These are phyloP conservation scores for Polychytrium aggregatum DNA, from an alignment of 192 early-diverging fungal genomes.

Conservation along the genomic window DNA sequence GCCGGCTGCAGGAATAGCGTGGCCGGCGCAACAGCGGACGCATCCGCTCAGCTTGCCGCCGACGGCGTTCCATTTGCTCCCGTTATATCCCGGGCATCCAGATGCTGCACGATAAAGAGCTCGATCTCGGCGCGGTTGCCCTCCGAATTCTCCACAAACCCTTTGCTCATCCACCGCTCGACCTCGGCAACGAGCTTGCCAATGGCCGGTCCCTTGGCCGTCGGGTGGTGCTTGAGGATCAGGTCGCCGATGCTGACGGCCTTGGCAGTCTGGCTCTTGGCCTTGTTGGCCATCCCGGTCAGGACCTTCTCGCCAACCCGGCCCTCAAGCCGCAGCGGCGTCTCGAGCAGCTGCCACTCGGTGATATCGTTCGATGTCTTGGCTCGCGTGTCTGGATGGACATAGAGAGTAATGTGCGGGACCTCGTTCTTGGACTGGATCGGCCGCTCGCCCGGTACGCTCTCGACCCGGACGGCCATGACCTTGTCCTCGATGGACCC, in stretches of 20 bases:
- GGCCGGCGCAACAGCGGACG: no score
- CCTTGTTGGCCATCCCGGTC: conserved; percentile 9
- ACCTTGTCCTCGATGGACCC: conserved; percentile 14
- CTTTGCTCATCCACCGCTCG: conserved; percentile 38
- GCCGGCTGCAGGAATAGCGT: no score
- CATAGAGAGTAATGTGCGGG: conserved; percentile 29
- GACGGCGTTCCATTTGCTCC: no score
- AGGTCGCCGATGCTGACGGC: conserved; percentile 29
- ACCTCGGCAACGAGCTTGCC: conserved; percentile 17
- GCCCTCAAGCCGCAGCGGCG: conserved; percentile 13
- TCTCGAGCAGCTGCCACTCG: conserved; percentile 16
- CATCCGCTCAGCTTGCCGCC: no score
- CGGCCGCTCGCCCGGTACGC: neutral
- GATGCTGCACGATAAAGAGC: conserved; percentile 25
- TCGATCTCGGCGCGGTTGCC: conserved; percentile 31
- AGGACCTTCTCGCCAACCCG: conserved; percentile 15
- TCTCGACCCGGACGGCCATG: conserved; percentile 22
- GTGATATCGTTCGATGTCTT: conserved; percentile 20
- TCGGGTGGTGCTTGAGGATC: conserved; percentile 29
- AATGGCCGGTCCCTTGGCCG: conserved; percentile 22
- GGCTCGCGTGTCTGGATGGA: conserved; percentile 8
- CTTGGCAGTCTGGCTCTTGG: neutral
- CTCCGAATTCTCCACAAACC: conserved; percentile 28
- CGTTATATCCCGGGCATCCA: no score
- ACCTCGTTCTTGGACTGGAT: conserved; percentile 15